Conservation (phyloP, 805 yeast genomes). For the Vanderwaltozyma verrucispora region DNA sequence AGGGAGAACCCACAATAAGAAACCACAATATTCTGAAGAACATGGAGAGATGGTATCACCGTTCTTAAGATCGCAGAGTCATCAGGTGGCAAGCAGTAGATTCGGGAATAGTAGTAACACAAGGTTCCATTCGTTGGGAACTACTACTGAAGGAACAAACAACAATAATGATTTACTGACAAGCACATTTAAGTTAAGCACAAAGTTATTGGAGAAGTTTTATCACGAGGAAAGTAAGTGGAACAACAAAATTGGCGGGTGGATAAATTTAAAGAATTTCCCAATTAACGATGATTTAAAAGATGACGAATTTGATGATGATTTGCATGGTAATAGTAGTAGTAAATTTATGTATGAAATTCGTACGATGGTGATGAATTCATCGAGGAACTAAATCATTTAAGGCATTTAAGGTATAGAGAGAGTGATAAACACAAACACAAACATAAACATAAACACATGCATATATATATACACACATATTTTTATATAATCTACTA, state of each 20-base stretch:
- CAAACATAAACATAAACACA: no score
- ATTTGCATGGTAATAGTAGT: slow-evolving; percentile 11
- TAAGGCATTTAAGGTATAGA: no score
- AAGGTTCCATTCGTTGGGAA: slow-evolving; percentile 1
- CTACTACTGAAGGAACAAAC: neutral
- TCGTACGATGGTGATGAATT: slow-evolving; percentile 27
- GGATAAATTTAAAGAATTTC: slow-evolving; percentile 19
- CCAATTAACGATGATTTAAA: slow-evolving; percentile 4
- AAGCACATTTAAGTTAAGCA: neutral
- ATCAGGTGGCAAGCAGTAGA: slow-evolving; percentile 6
- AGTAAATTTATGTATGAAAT: slow-evolving; percentile 27
- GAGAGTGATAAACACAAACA: no score
- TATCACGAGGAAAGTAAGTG: slow-evolving; percentile 29
- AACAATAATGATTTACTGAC: neutral
- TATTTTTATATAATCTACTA: no score
- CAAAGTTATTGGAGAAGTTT: slow-evolving; percentile 19
- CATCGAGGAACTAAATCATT: slow-evolving; percentile 15
- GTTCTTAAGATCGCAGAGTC: slow-evolving; percentile 19
- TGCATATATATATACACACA: no score
- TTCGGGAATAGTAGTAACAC: neutral
- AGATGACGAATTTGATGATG: no score
- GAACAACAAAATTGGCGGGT: slow-evolving; percentile 23
- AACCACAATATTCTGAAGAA: neutral
- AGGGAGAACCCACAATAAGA: slow-evolving; percentile 1
- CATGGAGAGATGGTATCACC: slow-evolving; percentile 8